Conservation (phyloP, 768 basidiomycete genomes). For the Leccinum subgranulosum region DNA sequence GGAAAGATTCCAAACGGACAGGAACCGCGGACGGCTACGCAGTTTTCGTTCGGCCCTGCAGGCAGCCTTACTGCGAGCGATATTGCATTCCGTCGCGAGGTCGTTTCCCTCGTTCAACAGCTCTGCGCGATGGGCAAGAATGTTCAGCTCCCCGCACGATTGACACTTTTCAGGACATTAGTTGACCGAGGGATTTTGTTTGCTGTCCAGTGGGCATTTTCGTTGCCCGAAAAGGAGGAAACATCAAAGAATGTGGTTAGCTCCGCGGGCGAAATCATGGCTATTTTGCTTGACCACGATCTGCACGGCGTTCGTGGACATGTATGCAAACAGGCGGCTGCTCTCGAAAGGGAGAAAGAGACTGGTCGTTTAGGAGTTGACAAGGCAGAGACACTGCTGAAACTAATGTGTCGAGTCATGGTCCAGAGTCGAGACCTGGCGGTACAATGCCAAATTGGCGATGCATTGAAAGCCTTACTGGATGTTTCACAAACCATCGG, state of each 20-base stretch:
- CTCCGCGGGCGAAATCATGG: slow-evolving; percentile 82
- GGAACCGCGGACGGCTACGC: slow-evolving; percentile 16
- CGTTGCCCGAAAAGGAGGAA: slow-evolving; percentile 57
- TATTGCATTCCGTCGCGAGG: slow-evolving; percentile 61
- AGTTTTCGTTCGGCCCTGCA: slow-evolving; percentile 56
- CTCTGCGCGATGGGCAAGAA: slow-evolving; percentile 96
- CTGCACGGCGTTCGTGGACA: slow-evolving; percentile 81
- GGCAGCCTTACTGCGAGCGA: slow-evolving; percentile 56
- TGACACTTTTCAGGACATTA: slow-evolving; percentile 81
- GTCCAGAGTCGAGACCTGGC: slow-evolving; percentile 80
- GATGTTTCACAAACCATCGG: slow-evolving; percentile 59
- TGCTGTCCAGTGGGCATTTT: slow-evolving; percentile 90
- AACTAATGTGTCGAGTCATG: slow-evolving; percentile 74
- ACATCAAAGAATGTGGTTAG: slow-evolving; percentile 60
- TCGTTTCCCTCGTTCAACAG: slow-evolving; percentile 86
- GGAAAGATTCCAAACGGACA: slow-evolving; percentile 36
- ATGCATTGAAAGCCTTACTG: slow-evolving; percentile 78
- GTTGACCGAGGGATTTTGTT: slow-evolving; percentile 87
- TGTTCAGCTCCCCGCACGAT: slow-evolving; percentile 83
- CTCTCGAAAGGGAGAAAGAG: slow-evolving; percentile 64
- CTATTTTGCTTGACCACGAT: slow-evolving; percentile 87
- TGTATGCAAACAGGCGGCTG: slow-evolving; percentile 75
- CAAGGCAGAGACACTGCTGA: slow-evolving; percentile 70
- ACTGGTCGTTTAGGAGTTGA: slow-evolving; percentile 54
- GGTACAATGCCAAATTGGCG: slow-evolving; percentile 87